These are phyloP conservation scores for Populus deltoides DNA, from an alignment of 345 rosid species.

Conservation along the genomic window DNA sequence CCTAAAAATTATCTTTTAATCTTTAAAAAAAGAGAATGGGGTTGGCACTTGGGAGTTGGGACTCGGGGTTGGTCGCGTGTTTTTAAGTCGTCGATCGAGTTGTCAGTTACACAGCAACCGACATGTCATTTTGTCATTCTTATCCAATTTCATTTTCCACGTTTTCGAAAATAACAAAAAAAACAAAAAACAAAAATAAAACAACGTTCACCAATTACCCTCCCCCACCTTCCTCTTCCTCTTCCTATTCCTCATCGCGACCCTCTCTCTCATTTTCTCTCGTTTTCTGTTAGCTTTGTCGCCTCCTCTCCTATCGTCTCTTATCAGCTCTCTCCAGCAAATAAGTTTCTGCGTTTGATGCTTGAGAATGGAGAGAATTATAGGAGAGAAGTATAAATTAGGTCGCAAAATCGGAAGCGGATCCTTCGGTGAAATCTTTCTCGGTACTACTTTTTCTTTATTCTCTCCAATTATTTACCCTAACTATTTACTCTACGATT, in stretches of 20 bases:
- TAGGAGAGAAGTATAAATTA: constrained; percentile 87
- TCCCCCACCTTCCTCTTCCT: background rate
- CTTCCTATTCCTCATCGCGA: background rate
- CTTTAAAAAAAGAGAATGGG: too few species aligned
- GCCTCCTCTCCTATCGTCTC: background rate
- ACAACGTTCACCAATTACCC: background rate
- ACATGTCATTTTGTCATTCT: background rate
- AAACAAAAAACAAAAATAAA: too few species aligned
- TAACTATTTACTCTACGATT: background rate
- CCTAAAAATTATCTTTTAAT: too few species aligned
- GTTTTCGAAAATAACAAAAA: background rate
- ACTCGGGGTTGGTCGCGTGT: too few species aligned
- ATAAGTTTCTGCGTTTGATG: background rate
- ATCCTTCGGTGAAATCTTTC: constrained; percentile 90
- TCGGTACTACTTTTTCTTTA: constrained; percentile 41
- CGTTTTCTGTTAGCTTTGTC: background rate
- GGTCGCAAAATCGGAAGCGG: constrained; percentile 96
- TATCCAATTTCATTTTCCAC: background rate
- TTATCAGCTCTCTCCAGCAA: background rate
- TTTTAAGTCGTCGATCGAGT: too few species aligned
- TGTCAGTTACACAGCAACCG: background rate
- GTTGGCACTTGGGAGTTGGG: too few species aligned
- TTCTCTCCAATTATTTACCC: background rate
- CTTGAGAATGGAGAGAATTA: constrained; percentile 53
- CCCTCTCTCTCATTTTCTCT: background rate